Percentiles rank a stretch among this genome's conserved stretches.
phyloP scores from a whole-genome alignment of 768 basidiomycete genomes.

The Mycena haematopus region DNA sequence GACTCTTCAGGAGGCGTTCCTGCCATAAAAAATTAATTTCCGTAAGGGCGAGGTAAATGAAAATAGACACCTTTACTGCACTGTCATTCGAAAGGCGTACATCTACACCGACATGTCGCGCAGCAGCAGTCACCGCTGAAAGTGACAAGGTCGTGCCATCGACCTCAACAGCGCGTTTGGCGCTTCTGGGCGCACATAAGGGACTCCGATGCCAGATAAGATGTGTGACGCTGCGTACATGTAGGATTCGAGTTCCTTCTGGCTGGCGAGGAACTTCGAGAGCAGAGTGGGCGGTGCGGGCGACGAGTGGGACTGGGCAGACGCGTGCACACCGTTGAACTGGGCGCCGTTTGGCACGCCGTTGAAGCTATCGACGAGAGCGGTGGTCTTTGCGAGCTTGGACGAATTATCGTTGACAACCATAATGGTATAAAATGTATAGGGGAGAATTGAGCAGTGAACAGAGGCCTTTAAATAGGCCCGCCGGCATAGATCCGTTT shows the following conservation, averaged over 20 bases:
- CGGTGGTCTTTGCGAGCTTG: not conserved
- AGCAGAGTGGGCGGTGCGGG: slow-evolving; percentile 34
- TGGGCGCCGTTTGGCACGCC: not conserved
- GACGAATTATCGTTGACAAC: slow-evolving; percentile 17
- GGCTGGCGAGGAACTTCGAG: slow-evolving; percentile 50
- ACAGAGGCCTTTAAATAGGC: slow-evolving; percentile 13
- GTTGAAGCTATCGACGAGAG: slow-evolving; percentile 12
- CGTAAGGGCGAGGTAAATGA: not conserved
- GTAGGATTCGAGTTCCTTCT: slow-evolving; percentile 61
- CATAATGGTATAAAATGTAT: slow-evolving; percentile 6
- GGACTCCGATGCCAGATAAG: slow-evolving; percentile 11
- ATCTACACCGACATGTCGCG: slow-evolving; percentile 56
- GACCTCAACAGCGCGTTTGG: slow-evolving; percentile 57
- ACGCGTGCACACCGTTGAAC: not conserved
- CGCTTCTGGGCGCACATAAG: slow-evolving; percentile 44
- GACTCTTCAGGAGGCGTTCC: slow-evolving; percentile 64
- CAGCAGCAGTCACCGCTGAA: slow-evolving; percentile 69
- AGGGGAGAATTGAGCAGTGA: not conserved
- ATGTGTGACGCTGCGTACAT: slow-evolving; percentile 45
- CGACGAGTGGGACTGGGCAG: not conserved
- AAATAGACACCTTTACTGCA: slow-evolving; percentile 15
- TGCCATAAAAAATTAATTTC: slow-evolving; percentile 21
- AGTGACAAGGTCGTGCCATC: slow-evolving; percentile 71
- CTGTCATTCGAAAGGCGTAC: slow-evolving; percentile 40
- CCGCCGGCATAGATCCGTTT: slow-evolving; percentile 22